Base-by-base conservation (phyloP, 2,329 filamentous ascomycete genomes). In the Metarhizium anisopliae region DNA sequence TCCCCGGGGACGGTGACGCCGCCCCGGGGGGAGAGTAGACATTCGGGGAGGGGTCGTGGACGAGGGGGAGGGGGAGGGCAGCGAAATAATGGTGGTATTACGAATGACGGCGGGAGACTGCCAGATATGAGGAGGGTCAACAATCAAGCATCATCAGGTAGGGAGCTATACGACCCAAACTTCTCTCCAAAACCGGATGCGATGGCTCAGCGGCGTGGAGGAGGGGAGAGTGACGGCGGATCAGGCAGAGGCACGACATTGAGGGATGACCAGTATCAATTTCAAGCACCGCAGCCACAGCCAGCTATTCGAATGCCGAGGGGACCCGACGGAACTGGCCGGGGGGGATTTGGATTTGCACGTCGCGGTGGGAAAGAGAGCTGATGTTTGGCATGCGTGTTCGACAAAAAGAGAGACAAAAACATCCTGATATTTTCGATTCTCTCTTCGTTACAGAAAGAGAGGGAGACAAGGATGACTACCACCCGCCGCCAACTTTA, bases 401-500 rank as follows among this genome's bases (percentile, higher is more conserved):
- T 45, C 42, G 14, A 6, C 1, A n/a, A 32, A 52, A 11, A 20
- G 25, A 30, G 1, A 52, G 30, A 6, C 14, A 45, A 45, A 13
- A 45, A 11, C 5, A 20, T 11, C n/a, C 8, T 45, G 6, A 10
- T 45, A 45, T 45, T 45, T 18, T 45, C 6, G 14, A 16, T 20
- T 45, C 42, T 45, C 42, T 18, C 18, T 16, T 45, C 18, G 6
- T 20, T 45, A 8, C 6, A 45, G 8, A 45, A 20, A 20, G 42
- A 45, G n/a, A 20, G 25, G n/a, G 20, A 16, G 18, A 13, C 16
- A 6, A 38, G 11, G 32, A 30, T 16, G 55, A 58, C 69, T 79
- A 97, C 94, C 94, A 99, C 29, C 94, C 94, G 54, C 94, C 94
- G 54, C 92, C 94, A 63, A 92, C 89, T 71, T 91, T 94, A 55